Evolutionary conservation across 2,329 filamentous ascomycete genomes (phyloP), one percentile per base, ranked within the genome.

Genomic region (Blastomyces emzantsi): DNA sequence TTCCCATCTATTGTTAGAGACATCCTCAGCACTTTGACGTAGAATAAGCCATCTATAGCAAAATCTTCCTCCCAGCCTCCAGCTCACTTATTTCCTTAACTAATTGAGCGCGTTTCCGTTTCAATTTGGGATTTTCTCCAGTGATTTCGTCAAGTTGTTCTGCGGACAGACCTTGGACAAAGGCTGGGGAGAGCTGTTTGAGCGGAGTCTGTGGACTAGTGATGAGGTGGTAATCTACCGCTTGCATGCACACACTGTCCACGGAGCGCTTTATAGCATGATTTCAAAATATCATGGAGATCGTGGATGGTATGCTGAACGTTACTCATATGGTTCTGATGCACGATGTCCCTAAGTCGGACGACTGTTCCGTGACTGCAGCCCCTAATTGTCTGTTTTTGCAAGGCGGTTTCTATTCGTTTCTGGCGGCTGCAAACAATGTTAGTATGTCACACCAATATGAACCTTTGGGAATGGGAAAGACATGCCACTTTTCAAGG

Each of bases 191-290:
- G 54, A 89, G 80, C 0, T 39, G 36, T 9, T 39, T 39, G 36
- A 39, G 36, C 9, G 36, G 36, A 13, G 36, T 39, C 36, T 84
- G 73, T 13, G 77, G 69, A 0, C 81, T 79, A 0, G 73, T 73
- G 0, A 88, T 73, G 0, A 90, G 76, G 64, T 78, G 78, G 68
- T 85, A 74, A 47, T 83, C 80, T 1, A 83, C 75, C 0, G 80
- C 83, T 65, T 89, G 86, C 65, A 81, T 80, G 68, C 79, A 85
- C 1, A 90, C 72, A 2, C 78, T 81, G 67, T 90, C 87, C 1
- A 88, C 36, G 36, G 13, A 39, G 36, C 36, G 36, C 9, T 39
- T 13, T 39, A 39, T 90, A 89, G 72, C 87, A 90, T 1, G 81
- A 78, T 39, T 78, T 72, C 0, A 90, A 76, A 0, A 83, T 81